phyloP scores from a whole-genome alignment of 345 rosid genomes.

The Gossypium bickii region DNA sequence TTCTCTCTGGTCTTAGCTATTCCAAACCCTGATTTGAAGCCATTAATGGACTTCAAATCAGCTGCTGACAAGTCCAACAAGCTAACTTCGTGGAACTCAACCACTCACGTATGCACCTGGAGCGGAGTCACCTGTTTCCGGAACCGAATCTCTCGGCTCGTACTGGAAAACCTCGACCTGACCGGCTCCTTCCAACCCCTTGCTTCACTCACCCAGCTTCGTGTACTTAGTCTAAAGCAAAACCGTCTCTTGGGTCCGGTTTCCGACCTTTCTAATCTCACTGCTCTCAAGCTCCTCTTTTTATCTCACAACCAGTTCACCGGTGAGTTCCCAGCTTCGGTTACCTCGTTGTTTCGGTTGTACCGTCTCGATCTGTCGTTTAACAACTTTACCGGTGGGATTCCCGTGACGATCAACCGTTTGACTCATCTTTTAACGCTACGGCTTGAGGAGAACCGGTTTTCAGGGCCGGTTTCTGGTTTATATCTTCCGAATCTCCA shows the following conservation, averaged over 20 bases:
- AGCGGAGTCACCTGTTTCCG: conserved; percentile 60
- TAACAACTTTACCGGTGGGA: conserved; percentile 68
- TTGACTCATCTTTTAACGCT: conserved; percentile 76
- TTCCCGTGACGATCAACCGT: conserved; percentile 42
- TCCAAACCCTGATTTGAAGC: conserved; percentile 43
- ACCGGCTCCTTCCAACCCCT: conserved; percentile 49
- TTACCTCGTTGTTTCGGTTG: conserved; percentile 45
- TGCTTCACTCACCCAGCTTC: conserved; percentile 55
- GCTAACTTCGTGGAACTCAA: conserved; percentile 61
- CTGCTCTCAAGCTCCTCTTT: conserved; percentile 70
- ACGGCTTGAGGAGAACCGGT: conserved; percentile 57
- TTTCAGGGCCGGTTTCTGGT: conserved; percentile 48
- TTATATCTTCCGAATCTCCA: conserved; percentile 51
- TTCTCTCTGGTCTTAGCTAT: conserved; percentile 25
- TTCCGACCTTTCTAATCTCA: conserved; percentile 63
- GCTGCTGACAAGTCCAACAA: conserved; percentile 46
- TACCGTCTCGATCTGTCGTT: conserved; percentile 82
- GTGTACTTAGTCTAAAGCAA: conserved; percentile 71
- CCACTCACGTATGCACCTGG: conserved; percentile 54
- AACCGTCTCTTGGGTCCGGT: conserved; percentile 59
- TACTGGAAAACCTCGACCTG: conserved; percentile 62
- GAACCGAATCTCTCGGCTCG: conserved; percentile 59
- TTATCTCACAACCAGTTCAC: conserved; percentile 63
- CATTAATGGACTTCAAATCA: conserved; percentile 53
- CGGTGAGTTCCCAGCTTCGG: conserved; percentile 57